These are phyloP conservation scores for Acanthamoeba castellanii DNA, from an alignment of 208 protist species.

Conservation along the genomic window DNA sequence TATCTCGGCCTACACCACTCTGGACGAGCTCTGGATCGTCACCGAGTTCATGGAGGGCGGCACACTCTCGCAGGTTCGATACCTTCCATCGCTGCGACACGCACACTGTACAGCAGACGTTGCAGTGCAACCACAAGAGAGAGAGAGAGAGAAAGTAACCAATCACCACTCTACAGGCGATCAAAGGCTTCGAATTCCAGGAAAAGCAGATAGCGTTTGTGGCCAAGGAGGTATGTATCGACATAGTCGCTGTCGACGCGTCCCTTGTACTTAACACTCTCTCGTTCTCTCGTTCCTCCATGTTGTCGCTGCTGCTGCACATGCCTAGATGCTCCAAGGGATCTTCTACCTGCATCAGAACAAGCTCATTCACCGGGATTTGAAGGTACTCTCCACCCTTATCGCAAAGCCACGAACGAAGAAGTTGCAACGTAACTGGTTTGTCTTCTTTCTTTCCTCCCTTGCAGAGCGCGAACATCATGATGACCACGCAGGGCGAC, in stretches of 20 bases:
- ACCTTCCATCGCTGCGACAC: too few species aligned
- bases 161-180: not conserved
- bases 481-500: constrained; percentile 80
- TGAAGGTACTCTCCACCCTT: constrained; percentile 65
- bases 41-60: constrained; percentile 76
- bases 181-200: constrained; percentile 71
- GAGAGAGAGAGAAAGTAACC: not conserved
- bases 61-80: constrained; percentile 50
- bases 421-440: not conserved
- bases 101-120: not conserved
- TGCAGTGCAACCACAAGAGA: not conserved
- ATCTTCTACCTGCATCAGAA: constrained; percentile 78
- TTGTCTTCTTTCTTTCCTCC: not conserved
- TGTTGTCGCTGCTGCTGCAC: not conserved
- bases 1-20: constrained; percentile 14
- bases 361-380: constrained; percentile 79
- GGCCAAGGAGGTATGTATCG: constrained; percentile 37
- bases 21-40: constrained; percentile 72
- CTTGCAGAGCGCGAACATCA: constrained; percentile 81
- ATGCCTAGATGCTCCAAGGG: constrained; percentile 72
- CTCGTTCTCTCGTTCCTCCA: not conserved
- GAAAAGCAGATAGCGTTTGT: constrained; percentile 74
- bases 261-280: not conserved
- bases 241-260: not conserved
- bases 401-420: not conserved